A percentile compares a stretch with the other conserved stretches of the same genome.
phyloP scores from a whole-genome alignment of 2,329 filamentous ascomycete species.

The Fusarium irregulare region DNA sequence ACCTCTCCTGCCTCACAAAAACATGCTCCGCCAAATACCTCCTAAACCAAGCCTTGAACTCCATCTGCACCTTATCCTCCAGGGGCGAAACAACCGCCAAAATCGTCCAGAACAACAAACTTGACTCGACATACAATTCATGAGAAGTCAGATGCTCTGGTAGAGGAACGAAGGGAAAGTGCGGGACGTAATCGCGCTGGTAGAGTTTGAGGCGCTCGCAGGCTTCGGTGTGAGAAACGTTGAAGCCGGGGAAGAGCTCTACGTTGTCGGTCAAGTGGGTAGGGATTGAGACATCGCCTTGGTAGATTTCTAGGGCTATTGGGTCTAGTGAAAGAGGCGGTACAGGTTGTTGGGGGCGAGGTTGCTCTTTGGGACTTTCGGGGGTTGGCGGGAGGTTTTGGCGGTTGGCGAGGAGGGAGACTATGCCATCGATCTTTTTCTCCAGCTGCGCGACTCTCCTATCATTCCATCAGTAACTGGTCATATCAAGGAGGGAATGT shows the following conservation, averaged over 20 bases:
- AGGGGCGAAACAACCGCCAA: slow-evolving; percentile 51
- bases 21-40: slow-evolving; percentile 53
- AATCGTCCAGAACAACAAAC: slow-evolving; percentile 54
- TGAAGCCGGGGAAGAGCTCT: slow-evolving; percentile 52
- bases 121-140: slow-evolving; percentile 49
- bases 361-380: slow-evolving; percentile 37
- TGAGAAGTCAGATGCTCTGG: slow-evolving; percentile 38
- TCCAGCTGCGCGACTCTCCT: slow-evolving; percentile 54
- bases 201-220: slow-evolving; percentile 50
- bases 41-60: slow-evolving; percentile 52
- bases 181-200: slow-evolving; percentile 47
- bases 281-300: background rate
- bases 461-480: too few relatives aligned
- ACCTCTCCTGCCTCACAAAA: slow-evolving; percentile 52
- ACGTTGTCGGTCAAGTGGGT: slow-evolving; percentile 11
- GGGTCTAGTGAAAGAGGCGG: background rate
- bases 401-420: slow-evolving; percentile 51
- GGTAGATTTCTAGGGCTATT: background rate
- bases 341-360: background rate
- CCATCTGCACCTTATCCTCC: slow-evolving; percentile 47
- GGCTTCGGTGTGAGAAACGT: slow-evolving; percentile 50
- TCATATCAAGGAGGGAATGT: too few relatives aligned
- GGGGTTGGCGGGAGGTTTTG: slow-evolving; percentile 41
- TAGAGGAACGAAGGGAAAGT: slow-evolving; percentile 56
- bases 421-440: slow-evolving; percentile 55